phyloP scores from a whole-genome alignment of 345 rosid genomes.

The Heritiera littoralis region DNA sequence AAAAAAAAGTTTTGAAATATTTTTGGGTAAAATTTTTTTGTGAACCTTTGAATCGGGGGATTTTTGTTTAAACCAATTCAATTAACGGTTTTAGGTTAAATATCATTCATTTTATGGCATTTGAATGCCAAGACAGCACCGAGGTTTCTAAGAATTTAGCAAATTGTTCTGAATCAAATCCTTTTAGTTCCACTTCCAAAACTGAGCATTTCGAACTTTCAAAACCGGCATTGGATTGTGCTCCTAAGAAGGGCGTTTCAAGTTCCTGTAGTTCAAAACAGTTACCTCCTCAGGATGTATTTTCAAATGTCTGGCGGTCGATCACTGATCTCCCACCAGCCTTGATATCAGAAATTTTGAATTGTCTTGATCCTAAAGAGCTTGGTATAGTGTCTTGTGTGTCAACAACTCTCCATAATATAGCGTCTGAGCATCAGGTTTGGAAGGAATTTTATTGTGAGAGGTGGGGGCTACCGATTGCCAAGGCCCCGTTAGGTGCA shows the following conservation, averaged over 20 bases:
- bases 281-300: slow-evolving; percentile 39
- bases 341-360: slow-evolving; percentile 70
- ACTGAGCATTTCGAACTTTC: slow-evolving; percentile 36
- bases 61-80: neutral
- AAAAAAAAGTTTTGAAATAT: neutral
- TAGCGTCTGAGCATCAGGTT: slow-evolving; percentile 76
- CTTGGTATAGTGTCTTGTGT: slow-evolving; percentile 84
- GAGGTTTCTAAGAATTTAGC: slow-evolving; percentile 31
- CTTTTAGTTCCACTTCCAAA: slow-evolving; percentile 11
- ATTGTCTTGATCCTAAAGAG: slow-evolving; percentile 78
- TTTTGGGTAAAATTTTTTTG: neutral
- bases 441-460: slow-evolving; percentile 89
- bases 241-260: slow-evolving; percentile 33
- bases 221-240: slow-evolving; percentile 18
- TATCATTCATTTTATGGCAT: slow-evolving; percentile 63
- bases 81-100: slow-evolving; percentile 5
- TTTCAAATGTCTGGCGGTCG: slow-evolving; percentile 34
- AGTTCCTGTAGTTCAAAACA: slow-evolving; percentile 31
- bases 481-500: slow-evolving; percentile 22
- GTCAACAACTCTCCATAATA: slow-evolving; percentile 57
- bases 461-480: slow-evolving; percentile 80
- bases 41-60: neutral
- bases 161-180: slow-evolving; percentile 24
- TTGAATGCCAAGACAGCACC: slow-evolving; percentile 62
- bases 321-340: slow-evolving; percentile 83